These are phyloP conservation scores for Nicotiana undulata DNA, from an alignment of 257 asterid species.

Conservation along the genomic window DNA sequence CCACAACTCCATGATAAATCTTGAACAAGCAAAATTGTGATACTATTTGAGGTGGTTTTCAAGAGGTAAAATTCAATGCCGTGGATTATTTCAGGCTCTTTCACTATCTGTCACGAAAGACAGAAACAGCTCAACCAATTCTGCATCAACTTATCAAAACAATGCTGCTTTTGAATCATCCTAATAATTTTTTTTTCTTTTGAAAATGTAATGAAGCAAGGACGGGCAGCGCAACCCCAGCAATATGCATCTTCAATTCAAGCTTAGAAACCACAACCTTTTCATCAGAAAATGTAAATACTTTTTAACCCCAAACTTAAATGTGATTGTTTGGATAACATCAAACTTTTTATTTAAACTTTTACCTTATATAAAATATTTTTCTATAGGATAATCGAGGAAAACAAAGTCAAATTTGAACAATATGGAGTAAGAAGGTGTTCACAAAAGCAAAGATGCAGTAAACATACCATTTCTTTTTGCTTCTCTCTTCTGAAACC, in stretches of 20 bases:
- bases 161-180: neutral
- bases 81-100: neutral
- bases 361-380: neutral
- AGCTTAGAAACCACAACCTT: neutral
- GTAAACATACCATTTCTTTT: conserved; percentile 60
- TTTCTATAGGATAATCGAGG: neutral
- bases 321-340: neutral
- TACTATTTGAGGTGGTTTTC: neutral
- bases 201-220: too few species aligned
- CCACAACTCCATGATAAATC: neutral
- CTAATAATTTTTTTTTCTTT: neutral
- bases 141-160: neutral
- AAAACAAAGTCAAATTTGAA: neutral
- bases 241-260: neutral
- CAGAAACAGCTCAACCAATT: neutral
- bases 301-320: neutral
- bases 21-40: too few species aligned
- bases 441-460: neutral
- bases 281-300: neutral
- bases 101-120: neutral
- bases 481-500: conserved; percentile 86
- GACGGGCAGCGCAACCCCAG: too few species aligned
- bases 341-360: neutral
- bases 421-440: neutral
- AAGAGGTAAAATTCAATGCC: neutral